These are phyloP conservation scores for Fusarium nygamai DNA, from an alignment of 2,329 filamentous ascomycete species.

Conservation along the genomic window DNA sequence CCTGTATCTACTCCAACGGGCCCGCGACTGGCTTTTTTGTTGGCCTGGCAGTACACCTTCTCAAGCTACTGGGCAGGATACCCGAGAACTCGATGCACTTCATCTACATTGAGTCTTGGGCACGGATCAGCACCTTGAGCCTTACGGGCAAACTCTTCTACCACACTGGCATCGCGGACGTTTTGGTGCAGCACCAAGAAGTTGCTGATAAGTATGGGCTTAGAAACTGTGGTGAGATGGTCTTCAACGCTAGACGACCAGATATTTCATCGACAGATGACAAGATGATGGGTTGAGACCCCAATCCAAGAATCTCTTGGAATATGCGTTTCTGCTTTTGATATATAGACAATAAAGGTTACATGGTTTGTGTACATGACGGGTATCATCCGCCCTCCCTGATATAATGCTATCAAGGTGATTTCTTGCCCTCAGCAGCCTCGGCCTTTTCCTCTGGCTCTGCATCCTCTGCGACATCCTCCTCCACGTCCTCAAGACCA, in stretches of 20 bases:
- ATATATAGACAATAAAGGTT: conserved; percentile 39
- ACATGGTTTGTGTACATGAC: conserved; percentile 39
- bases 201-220: conserved; percentile 62
- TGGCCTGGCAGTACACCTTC: conserved; percentile 58
- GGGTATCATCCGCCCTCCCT: conserved; percentile 29
- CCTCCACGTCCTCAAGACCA: conserved; percentile 51
- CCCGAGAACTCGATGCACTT: conserved; percentile 71
- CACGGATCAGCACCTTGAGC: conserved; percentile 83
- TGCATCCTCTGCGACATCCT: conserved; percentile 25
- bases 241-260: conserved; percentile 50
- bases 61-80: conserved; percentile 58
- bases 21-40: conserved; percentile 89
- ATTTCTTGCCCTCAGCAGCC: conserved; percentile 24
- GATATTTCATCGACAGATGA: conserved; percentile 29
- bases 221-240: conserved; percentile 52
- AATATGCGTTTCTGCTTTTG: conserved; percentile 33
- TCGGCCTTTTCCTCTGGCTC: conserved; percentile 41
- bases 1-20: conserved; percentile 86
- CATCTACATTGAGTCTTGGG: conserved; percentile 93
- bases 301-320: conserved; percentile 3
- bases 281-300: neutral
- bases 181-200: conserved; percentile 83
- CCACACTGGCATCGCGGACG: conserved; percentile 71
- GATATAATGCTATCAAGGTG: conserved; percentile 13
- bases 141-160: conserved; percentile 83